Evolutionary conservation across 495 filamentous ascomycete genomes (phyloP).

Genomic region (Podospora appendiculata): DNA sequence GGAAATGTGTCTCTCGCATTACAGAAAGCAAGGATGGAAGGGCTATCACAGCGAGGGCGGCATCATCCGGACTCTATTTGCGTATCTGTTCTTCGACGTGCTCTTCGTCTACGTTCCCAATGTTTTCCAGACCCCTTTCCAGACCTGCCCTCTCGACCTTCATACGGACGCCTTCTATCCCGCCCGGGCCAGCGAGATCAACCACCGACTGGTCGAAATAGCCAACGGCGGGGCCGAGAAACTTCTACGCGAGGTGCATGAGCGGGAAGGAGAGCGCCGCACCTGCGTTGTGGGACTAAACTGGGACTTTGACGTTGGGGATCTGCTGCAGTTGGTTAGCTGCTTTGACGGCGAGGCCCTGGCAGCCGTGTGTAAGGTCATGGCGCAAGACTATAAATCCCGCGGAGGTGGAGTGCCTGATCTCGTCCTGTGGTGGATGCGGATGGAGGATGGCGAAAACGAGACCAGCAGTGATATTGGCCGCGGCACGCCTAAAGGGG

Average conservation of each 20-base stretch:
- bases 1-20: conserved; percentile 84
- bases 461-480: neutral
- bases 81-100: conserved; percentile 86
- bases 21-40: conserved; percentile 79
- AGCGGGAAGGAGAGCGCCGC: conserved; percentile 53
- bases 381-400: conserved; percentile 89
- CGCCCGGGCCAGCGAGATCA: conserved; percentile 77
- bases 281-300: conserved; percentile 86
- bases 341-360: conserved; percentile 77
- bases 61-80: conserved; percentile 84
- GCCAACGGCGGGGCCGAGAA: conserved; percentile 61
- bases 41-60: conserved; percentile 91
- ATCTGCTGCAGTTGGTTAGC: conserved; percentile 70
- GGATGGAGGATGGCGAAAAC: conserved; percentile 9
- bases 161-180: conserved; percentile 93
- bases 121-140: conserved; percentile 91
- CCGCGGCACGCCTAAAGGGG: conserved; percentile 20
- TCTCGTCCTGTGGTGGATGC: conserved; percentile 73
- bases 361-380: conserved; percentile 77
- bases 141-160: conserved; percentile 88
- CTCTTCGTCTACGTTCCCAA: conserved; percentile 92
- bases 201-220: conserved; percentile 78
- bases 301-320: conserved; percentile 79
- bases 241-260: conserved; percentile 62
- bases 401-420: conserved; percentile 87